These are phyloP conservation scores for Blastocystis sp. DNA, from an alignment of 352 stramenopile species.

Conservation along the genomic window DNA sequence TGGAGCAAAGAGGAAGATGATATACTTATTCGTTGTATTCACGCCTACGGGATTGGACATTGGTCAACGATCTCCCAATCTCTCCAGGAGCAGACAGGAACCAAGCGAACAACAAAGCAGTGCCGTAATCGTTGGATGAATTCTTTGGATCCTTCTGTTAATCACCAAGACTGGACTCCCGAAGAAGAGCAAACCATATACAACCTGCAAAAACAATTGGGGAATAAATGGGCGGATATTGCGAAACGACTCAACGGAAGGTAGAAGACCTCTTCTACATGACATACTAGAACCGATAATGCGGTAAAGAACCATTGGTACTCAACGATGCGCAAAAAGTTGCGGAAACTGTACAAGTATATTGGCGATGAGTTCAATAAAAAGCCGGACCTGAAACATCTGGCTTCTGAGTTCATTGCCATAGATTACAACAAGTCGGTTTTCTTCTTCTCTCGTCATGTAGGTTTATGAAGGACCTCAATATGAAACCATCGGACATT, in stretches of 20 bases:
- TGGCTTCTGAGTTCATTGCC: constrained; percentile 8
- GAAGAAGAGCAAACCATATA: constrained; percentile 64
- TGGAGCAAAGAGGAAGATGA: constrained; percentile 64
- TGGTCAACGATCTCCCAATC: constrained; percentile 41
- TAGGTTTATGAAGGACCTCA: constrained; percentile 9
- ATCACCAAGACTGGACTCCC: constrained; percentile 62
- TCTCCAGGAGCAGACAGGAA: constrained; percentile 18
- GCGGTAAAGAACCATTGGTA: constrained; percentile 68
- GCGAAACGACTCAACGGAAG: constrained; percentile 64
- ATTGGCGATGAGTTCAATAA: constrained; percentile 61
- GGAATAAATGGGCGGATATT: constrained; percentile 67
- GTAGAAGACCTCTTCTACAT: not conserved
- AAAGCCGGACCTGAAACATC: constrained; percentile 10
- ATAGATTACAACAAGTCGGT: constrained; percentile 51
- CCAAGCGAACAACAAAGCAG: constrained; percentile 66
- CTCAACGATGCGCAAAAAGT: constrained; percentile 64
- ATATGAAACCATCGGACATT: constrained; percentile 53
- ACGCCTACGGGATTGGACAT: constrained; percentile 61
- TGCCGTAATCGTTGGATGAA: constrained; percentile 68
- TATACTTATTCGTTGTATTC: constrained; percentile 14
- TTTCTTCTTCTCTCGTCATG: not conserved
- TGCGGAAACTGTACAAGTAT: constrained; percentile 64
- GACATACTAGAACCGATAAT: constrained; percentile 65
- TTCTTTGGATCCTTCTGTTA: constrained; percentile 66
- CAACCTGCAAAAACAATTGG: constrained; percentile 24